Percentiles rank a stretch among this genome's conserved stretches.
Evolutionary conservation across 108 stramenopile species (phyloP).

Genomic region (Cylindrotheca closterium): DNA sequence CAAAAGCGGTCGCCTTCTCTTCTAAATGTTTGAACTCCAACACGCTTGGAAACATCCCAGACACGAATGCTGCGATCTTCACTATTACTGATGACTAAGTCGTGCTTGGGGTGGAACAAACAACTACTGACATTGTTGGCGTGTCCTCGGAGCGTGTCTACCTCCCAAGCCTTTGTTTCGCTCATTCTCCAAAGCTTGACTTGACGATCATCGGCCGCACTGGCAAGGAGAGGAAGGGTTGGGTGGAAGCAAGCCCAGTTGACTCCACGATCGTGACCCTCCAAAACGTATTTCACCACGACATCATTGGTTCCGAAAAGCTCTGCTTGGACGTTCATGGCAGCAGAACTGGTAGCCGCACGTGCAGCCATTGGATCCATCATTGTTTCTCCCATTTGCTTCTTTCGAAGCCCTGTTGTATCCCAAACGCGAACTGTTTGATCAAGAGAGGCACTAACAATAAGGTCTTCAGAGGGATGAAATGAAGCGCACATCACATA

Average conservation of each 20-base stretch:
- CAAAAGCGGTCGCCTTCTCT: slow-evolving; percentile 98
- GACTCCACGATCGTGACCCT: slow-evolving; percentile 98
- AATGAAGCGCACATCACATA: slow-evolving; percentile 99
- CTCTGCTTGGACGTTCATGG: slow-evolving; percentile 94
- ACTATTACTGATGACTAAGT: slow-evolving; percentile 96
- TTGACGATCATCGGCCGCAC: slow-evolving; percentile 98
- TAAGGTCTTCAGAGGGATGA: slow-evolving; percentile 98
- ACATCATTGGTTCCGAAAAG: slow-evolving; percentile 99
- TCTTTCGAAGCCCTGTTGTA: slow-evolving; percentile 96
- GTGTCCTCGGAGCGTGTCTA: slow-evolving; percentile 98
- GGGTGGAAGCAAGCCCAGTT: slow-evolving; percentile 99
- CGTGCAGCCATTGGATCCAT: slow-evolving; percentile 41
- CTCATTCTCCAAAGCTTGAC: slow-evolving; percentile 99
- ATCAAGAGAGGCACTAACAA: slow-evolving; percentile 97
- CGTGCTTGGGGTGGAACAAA: slow-evolving; percentile 98
- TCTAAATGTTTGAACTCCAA: slow-evolving; percentile 98
- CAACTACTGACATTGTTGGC: slow-evolving; percentile 99
- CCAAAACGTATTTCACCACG: slow-evolving; percentile 98
- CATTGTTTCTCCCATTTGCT: slow-evolving; percentile 72
- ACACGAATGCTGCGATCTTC: slow-evolving; percentile 99
- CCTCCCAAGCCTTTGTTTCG: slow-evolving; percentile 99
- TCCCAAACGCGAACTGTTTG: slow-evolving; percentile 99
- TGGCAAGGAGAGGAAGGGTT: slow-evolving; percentile 94
- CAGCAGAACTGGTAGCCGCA: slow-evolving; percentile 51
- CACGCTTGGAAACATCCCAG: slow-evolving; percentile 97